Conservation (phyloP, 202 grass and related monocot species). For the Brachypodium distachyon region DNA sequence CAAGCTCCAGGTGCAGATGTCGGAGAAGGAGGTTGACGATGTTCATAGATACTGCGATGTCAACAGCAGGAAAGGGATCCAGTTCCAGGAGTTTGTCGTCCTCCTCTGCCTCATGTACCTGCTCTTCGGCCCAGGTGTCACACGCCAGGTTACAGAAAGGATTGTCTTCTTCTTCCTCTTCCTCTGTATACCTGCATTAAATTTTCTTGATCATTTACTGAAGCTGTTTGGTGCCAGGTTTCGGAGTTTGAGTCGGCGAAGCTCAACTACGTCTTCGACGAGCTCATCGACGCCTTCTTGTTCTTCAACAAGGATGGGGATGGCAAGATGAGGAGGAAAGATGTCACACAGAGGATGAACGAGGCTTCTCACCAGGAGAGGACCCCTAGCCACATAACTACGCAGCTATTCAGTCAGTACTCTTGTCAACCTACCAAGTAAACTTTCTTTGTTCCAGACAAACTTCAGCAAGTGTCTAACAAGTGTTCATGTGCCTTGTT, state of each 20-base stretch:
- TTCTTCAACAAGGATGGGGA: conserved; percentile 66
- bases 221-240: conserved; percentile 19
- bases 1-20: conserved; percentile 36
- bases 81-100: conserved; percentile 62
- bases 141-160: conserved; percentile 26
- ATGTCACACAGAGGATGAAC: conserved; percentile 51
- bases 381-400: conserved; percentile 37
- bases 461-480: no score
- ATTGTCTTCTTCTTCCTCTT: not conserved
- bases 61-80: conserved; percentile 48
- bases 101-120: conserved; percentile 69
- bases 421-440: not conserved
- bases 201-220: not conserved
- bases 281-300: conserved; percentile 59
- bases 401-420: conserved; percentile 57
- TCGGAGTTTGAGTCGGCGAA: conserved; percentile 34
- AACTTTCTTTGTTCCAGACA: no score
- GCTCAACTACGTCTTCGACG: conserved; percentile 51
- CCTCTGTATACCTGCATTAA: no score
- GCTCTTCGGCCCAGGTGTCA: conserved; percentile 35
- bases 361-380: conserved; percentile 47
- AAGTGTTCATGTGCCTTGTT: not conserved
- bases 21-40: conserved; percentile 29
- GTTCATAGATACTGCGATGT: conserved; percentile 63
- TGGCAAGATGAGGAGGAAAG: conserved; percentile 44